phyloP scores from a whole-genome alignment of 345 rosid genomes.

The Passiflora organensis region DNA sequence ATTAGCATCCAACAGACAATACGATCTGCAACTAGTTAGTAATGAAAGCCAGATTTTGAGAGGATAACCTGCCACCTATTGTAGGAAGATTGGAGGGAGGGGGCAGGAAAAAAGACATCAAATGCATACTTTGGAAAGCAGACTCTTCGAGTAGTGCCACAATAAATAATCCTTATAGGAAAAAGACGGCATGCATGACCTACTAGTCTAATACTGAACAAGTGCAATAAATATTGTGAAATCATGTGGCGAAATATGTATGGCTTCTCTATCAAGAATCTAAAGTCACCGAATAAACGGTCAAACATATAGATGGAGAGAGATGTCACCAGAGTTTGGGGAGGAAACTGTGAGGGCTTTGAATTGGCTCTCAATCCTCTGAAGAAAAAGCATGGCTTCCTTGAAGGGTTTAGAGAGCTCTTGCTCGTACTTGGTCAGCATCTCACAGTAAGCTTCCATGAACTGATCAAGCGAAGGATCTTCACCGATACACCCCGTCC shows the following conservation, averaged over 20 bases:
- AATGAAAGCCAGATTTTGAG: no score
- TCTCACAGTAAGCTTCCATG: conserved; percentile 99
- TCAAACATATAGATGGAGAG: no score
- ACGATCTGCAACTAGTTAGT: no score
- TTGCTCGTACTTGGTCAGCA: conserved; percentile 91
- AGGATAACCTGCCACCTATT: no score
- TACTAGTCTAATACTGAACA: conserved; percentile 1
- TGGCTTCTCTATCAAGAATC: no score
- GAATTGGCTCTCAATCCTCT: conserved; percentile 77
- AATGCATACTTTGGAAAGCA: conserved; percentile 10
- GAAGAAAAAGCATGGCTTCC: conserved; percentile 87
- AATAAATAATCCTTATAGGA: conserved; percentile 9
- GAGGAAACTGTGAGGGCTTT: conserved; percentile 46
- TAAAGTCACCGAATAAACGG: no score
- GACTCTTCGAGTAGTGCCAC: neutral
- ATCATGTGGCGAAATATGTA: neutral
- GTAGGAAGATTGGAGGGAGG: no score
- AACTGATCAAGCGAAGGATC: conserved; percentile 97
- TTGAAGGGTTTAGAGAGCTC: conserved; percentile 93
- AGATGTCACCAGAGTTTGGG: neutral
- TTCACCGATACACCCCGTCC: conserved; percentile 22
- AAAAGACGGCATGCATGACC: conserved; percentile 21
- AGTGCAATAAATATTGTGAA: neutral
- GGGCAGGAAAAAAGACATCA: neutral
- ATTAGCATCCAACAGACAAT: no score